Percentiles rank a stretch among this genome's conserved stretches.
phyloP scores from a whole-genome alignment of 305 asterid genomes.

The Withania somnifera region DNA sequence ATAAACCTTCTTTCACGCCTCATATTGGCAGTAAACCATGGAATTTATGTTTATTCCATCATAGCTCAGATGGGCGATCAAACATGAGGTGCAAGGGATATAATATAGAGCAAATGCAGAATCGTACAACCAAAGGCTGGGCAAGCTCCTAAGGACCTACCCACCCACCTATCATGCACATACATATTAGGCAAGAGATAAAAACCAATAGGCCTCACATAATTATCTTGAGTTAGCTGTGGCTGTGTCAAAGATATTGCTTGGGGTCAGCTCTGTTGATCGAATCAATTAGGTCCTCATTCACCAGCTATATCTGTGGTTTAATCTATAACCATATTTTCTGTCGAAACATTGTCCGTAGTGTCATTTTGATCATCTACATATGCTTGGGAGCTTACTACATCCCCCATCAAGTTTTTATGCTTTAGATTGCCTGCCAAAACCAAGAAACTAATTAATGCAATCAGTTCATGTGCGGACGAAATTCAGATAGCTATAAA shows the following conservation, averaged over 20 bases:
- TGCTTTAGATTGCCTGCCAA: slow-evolving; percentile 79
- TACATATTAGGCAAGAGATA: background rate
- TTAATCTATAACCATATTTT: slow-evolving; percentile 25
- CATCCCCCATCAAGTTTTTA: slow-evolving; percentile 70
- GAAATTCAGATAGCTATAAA: background rate
- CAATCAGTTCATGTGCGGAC: background rate
- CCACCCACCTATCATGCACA: background rate
- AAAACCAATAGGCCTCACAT: background rate
- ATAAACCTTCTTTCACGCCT: background rate
- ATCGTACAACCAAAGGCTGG: background rate
- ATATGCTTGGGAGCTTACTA: slow-evolving; percentile 88
- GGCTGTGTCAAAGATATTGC: background rate
- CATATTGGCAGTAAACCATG: background rate
- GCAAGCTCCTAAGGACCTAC: background rate
- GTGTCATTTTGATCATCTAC: slow-evolving; percentile 36
- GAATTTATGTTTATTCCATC: background rate
- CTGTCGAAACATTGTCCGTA: slow-evolving; percentile 22
- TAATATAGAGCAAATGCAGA: background rate
- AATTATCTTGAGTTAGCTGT: background rate
- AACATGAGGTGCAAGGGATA: background rate
- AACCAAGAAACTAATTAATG: background rate
- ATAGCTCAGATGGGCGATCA: background rate
- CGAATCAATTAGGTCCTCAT: background rate
- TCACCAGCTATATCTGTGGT: slow-evolving; percentile 15
- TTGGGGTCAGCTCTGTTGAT: background rate